Percentiles rank a stretch among this genome's conserved stretches.
Conservation (phyloP, 805 yeast genomes). For the Metahyphopichia silvanorum region DNA sequence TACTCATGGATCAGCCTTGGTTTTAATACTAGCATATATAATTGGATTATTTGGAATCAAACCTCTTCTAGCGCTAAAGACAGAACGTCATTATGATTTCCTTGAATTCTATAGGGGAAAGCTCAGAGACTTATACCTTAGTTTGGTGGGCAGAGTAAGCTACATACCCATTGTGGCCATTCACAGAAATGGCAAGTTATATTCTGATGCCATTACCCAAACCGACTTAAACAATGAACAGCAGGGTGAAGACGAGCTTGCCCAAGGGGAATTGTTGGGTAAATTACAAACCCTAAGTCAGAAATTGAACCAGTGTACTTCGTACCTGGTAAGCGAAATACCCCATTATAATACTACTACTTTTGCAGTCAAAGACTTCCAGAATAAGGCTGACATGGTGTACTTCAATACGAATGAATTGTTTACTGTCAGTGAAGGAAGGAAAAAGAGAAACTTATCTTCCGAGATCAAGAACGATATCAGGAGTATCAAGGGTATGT, state of each 20-base stretch:
- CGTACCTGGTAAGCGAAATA: conserved; percentile 25
- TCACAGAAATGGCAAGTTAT: conserved; percentile 25
- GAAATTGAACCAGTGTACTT: conserved; percentile 19
- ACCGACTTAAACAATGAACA: conserved; percentile 23
- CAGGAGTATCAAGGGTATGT: conserved; percentile 42
- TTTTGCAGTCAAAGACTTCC: conserved; percentile 31
- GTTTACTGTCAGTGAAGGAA: conserved; percentile 12
- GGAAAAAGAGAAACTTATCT: conserved; percentile 25
- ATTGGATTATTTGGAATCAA: conserved; percentile 29
- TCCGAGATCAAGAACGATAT: conserved; percentile 34
- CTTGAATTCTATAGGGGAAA: conserved; percentile 28
- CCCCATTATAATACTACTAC: conserved; percentile 29
- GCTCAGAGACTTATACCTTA: conserved; percentile 34
- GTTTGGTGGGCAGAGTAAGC: conserved; percentile 29
- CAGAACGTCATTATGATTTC: conserved; percentile 28
- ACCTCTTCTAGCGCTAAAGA: conserved; percentile 31
- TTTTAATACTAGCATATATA: conserved; percentile 25
- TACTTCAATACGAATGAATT: conserved; percentile 30
- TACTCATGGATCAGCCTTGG: conserved; percentile 32
- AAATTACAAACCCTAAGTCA: conserved; percentile 20
- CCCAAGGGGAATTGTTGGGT: conserved; percentile 17
- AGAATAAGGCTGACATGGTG: conserved; percentile 31
- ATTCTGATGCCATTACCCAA: conserved; percentile 37
- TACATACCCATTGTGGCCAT: conserved; percentile 40
- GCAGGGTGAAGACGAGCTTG: conserved; percentile 21